Evolutionary conservation across 2,329 filamentous ascomycete species (phyloP), one percentile per base, ranked within the genome.

Genomic region (Claviceps africana): DNA sequence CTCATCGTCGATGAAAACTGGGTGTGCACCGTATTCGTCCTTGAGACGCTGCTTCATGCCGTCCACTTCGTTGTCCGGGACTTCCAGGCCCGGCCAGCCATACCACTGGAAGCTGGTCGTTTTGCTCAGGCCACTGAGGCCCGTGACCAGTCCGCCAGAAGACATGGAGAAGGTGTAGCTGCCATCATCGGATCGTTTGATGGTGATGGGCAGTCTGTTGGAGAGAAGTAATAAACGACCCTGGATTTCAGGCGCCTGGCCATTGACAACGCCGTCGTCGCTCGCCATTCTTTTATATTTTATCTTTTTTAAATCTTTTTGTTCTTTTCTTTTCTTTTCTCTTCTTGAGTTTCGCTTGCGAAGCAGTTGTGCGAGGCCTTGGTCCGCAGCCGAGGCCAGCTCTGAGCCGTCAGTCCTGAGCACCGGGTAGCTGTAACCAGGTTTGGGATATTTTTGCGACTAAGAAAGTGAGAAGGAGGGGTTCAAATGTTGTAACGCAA

Each of bases 81-180:
- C 82, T 68, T 97, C 88, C 48, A 95, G 72, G 39, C 93, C 93
- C 1, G 93, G 90, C 91, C 93, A 97, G 59, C 93, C 93, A 70
- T 97, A 97, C 93, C 93, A 98, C 68, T 93, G 87, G 70, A 97
- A 97, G 59, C 84, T 91, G 28, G 88, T 95, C 33, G 88, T 86
- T 71, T 96, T 96, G 61, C 87, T 85, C 54, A 97, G 73, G 28
- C 93, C 93, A 59, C 88, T 95, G 55, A 98, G 76, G 21, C 93
- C 93, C 49, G 88, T 95, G 62, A 97, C 93, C 42, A 98, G 79
- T 42, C 93, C 93, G 53, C 93, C 93, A 2, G 93, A 97, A 47
- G 91, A 97, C 87, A 96, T 95, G 66, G 86, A 88, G 69, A 95
- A 95, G 63, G 83, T 80, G 73, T 95, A 98, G 67, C 85, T 85